These are phyloP conservation scores for Mortierella polycephala DNA, from an alignment of 371 early-diverging fungal species.

Conservation along the genomic window DNA sequence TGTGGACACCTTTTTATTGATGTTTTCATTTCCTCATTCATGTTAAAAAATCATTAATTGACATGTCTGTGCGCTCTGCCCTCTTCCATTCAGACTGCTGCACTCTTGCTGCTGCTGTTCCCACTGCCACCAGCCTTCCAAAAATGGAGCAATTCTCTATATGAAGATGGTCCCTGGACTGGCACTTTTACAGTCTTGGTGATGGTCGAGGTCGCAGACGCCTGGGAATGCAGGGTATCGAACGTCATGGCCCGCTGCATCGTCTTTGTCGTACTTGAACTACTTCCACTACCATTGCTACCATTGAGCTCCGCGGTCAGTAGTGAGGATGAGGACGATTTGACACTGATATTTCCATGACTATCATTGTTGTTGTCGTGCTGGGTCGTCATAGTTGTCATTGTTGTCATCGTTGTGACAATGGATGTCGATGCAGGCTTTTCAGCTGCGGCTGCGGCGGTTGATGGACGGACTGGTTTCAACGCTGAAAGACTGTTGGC, in stretches of 20 bases:
- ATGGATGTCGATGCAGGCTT: constrained; percentile 6
- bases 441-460: not conserved
- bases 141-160: constrained; percentile 45
- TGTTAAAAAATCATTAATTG: too few species aligned
- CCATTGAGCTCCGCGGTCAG: constrained; percentile 20
- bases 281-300: not conserved
- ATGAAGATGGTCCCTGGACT: constrained; percentile 40
- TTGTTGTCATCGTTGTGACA: constrained; percentile 9
- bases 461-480: constrained; percentile 22
- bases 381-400: constrained; percentile 14
- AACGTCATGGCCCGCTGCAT: constrained; percentile 27
- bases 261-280: constrained; percentile 7
- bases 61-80: too few species aligned
- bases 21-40: too few species aligned
- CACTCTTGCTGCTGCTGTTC: constrained; percentile 7
- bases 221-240: constrained; percentile 21
- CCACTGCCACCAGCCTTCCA: constrained; percentile 48
- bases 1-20: too few species aligned
- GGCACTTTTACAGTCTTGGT: constrained; percentile 25
- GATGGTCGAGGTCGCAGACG: constrained; percentile 10
- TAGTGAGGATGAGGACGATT: constrained; percentile 15
- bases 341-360: constrained; percentile 8
- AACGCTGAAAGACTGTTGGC: constrained; percentile 37
- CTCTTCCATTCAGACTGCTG: constrained; percentile 14
- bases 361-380: not conserved